Base-by-base conservation (phyloP, 106 monocot species). In the Iris macrosiphon region DNA sequence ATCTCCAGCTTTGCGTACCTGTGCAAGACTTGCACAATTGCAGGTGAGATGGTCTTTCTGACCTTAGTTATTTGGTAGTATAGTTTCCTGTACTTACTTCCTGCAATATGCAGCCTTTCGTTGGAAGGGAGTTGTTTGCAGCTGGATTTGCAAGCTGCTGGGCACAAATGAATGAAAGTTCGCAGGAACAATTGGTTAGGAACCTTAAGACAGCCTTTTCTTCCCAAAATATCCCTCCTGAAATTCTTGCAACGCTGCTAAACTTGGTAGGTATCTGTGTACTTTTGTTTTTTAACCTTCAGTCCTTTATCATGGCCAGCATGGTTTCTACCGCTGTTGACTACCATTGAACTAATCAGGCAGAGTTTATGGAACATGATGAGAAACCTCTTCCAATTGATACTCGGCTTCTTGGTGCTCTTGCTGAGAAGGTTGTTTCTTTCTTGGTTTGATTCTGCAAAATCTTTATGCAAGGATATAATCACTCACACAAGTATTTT, bases 71-170 rank as follows among this genome's bases (percentile, higher is more conserved):
- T 65, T 43, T 4, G 21, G 20, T 33, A 2, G 25, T 50, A n/a
- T 45, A 30, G 49, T 18, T 40, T 1, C 17, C 10, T 58, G 2
- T 59, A 56, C 31, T 75, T 21, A 77, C 56, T 37, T 16, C 3
- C n/a, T 2, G 29, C 24, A 35, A 52, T 62, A 20, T 87, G 62
- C 77, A 98, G 98, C 98, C 98, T 75, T 79, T 73, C 55, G 98
- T 98, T 72, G 91, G 98, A 8, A 71, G 98, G 11, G 91, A 98
- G 78, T 78, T 98, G 57, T 98, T 98, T 81, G 89, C 87, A 21
- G 98, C 98, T 64, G 98, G 98, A 28, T 98, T 98, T 77, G 91
- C 91, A 11, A 98, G 98, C 61, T 98, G 98, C 58, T 98, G 98
- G 98, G 74, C 83, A 45, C 87, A 98, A 52, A 80, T 98, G 78